These are phyloP conservation scores for Flaveria floridana DNA, from an alignment of 140 eudicot genomes.

Conservation along the genomic window DNA sequence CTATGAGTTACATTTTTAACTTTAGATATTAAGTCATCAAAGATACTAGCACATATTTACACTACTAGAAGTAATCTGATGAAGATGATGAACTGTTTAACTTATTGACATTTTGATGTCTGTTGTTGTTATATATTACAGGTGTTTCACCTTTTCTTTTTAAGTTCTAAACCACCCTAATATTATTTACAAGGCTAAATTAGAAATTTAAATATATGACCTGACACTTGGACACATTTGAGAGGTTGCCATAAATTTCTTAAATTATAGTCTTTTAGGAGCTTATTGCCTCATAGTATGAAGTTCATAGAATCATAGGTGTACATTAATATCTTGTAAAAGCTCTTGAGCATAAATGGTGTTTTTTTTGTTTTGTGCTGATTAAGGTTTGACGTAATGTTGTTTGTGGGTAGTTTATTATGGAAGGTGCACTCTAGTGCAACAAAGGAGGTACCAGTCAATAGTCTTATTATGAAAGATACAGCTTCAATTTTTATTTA, in stretches of 20 bases:
- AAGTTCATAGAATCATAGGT: background rate
- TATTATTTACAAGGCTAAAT: background rate
- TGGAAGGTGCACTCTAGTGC: slow-evolving; percentile 1
- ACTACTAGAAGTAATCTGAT: background rate
- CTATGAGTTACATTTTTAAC: background rate
- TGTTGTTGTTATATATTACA: background rate
- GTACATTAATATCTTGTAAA: background rate
- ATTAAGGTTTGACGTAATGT: background rate
- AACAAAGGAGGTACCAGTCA: slow-evolving; percentile 15
- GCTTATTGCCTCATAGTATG: background rate
- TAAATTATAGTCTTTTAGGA: background rate
- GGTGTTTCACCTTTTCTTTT: background rate
- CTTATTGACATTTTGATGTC: background rate
- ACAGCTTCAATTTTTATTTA: background rate
- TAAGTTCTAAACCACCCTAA: slow-evolving; percentile 1
- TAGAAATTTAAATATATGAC: background rate
- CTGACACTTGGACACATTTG: background rate
- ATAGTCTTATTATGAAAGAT: slow-evolving; percentile 9
- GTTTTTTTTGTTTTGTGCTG: background rate
- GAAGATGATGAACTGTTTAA: slow-evolving; percentile 10
- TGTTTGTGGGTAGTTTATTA: background rate
- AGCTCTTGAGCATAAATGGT: background rate
- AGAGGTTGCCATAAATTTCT: background rate
- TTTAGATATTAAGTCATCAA: background rate
- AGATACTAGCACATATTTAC: background rate